Evolutionary conservation across 306 rosid species (phyloP).

Genomic region (Prunus padus): DNA sequence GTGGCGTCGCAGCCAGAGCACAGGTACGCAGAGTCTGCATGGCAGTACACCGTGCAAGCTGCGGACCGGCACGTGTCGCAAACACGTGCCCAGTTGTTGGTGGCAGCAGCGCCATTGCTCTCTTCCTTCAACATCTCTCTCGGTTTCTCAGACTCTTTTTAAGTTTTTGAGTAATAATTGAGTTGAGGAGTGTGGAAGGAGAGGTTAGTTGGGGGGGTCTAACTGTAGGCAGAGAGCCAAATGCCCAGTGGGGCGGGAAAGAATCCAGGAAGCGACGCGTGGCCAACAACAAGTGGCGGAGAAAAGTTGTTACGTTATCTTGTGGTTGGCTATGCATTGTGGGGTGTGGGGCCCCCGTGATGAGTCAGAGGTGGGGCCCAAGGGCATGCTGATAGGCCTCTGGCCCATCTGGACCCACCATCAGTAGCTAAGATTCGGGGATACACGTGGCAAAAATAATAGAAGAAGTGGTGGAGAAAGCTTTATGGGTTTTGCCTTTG

Average conservation of each 20-base stretch:
- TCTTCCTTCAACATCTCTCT: constrained; percentile 45
- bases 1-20: constrained; percentile 63
- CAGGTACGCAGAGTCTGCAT: constrained; percentile 58
- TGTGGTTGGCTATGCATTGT: constrained; percentile 53
- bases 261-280: constrained; percentile 61
- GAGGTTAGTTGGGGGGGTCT: not conserved
- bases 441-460: not conserved
- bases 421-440: constrained; percentile 3
- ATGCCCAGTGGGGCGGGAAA: constrained; percentile 21
- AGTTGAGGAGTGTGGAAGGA: not conserved
- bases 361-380: constrained; percentile 7
- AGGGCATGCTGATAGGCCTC: not conserved
- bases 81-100: constrained; percentile 48
- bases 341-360: constrained; percentile 30
- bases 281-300: constrained; percentile 48
- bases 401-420: not conserved
- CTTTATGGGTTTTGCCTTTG: not conserved
- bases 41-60: constrained; percentile 57
- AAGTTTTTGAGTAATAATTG: not conserved
- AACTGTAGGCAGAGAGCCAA: not conserved
- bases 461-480: constrained; percentile 17
- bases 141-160: not conserved
- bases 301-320: constrained; percentile 47
- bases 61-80: constrained; percentile 69
- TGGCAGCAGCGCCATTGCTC: constrained; percentile 1